Evolutionary conservation across 1,284 basidiomycete genomes (phyloP).

Genomic region (Ustilago hordei): DNA sequence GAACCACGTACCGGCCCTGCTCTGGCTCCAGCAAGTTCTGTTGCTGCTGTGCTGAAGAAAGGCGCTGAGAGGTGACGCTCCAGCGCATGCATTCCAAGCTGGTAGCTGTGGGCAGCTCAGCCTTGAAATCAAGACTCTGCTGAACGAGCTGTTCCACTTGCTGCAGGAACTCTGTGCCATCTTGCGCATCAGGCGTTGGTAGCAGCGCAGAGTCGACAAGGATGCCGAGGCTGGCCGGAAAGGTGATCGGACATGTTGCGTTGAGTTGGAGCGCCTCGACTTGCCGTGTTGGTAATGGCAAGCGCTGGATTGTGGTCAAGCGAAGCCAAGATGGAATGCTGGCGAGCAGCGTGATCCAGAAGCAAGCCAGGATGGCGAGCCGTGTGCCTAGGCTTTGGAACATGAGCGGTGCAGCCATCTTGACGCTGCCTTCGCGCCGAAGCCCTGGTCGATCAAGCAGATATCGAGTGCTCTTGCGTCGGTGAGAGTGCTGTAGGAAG

Average conservation of each 20-base stretch:
- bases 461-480: neutral
- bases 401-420: slow-evolving; percentile 22
- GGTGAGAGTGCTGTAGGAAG: neutral
- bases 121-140: slow-evolving; percentile 38
- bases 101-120: slow-evolving; percentile 7
- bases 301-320: slow-evolving; percentile 57
- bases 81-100: slow-evolving; percentile 44
- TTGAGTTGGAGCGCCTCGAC: slow-evolving; percentile 29
- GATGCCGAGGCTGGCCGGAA: slow-evolving; percentile 18
- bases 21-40: slow-evolving; percentile 2
- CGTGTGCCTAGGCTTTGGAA: slow-evolving; percentile 50
- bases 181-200: neutral
- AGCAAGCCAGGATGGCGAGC: slow-evolving; percentile 42
- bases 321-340: slow-evolving; percentile 59
- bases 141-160: slow-evolving; percentile 32
- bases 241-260: slow-evolving; percentile 40
- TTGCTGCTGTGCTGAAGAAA: neutral
- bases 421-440: neutral
- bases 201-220: slow-evolving; percentile 18
- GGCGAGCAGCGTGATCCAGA: slow-evolving; percentile 49
- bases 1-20: slow-evolving; percentile 18
- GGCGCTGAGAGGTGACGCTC: slow-evolving; percentile 11
- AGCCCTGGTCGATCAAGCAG: neutral
- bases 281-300: slow-evolving; percentile 50
- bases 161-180: slow-evolving; percentile 3